Conservation (phyloP, 2,329 filamentous ascomycete genomes). For the Bipolaris oryzae region DNA sequence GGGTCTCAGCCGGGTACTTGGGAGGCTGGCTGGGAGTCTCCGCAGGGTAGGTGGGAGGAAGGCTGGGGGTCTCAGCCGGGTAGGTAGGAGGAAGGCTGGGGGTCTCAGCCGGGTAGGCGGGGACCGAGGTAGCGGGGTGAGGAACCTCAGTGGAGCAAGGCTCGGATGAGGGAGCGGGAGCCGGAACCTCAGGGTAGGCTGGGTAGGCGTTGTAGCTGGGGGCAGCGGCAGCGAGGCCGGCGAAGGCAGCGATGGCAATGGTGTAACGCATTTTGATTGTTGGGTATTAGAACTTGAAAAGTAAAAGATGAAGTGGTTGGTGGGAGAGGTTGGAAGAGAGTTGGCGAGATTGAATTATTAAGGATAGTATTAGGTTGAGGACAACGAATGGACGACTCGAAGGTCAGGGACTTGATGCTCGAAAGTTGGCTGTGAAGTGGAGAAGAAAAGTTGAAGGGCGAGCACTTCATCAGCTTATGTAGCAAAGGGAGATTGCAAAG, state of each 20-base stretch:
- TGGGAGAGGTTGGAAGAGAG: constrained; percentile 19
- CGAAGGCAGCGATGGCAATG: constrained; percentile 43
- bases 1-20: constrained; percentile 1
- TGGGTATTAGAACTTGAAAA: constrained; percentile 37
- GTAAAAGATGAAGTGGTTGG: constrained; percentile 22
- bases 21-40: not conserved
- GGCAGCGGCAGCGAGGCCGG: constrained; percentile 40
- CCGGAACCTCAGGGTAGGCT: constrained; percentile 9
- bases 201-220: constrained; percentile 36
- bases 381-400: constrained; percentile 52
- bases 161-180: constrained; percentile 11
- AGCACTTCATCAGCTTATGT: constrained; percentile 42
- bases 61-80: constrained; percentile 9
- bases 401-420: constrained; percentile 49
- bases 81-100: constrained; percentile 14
- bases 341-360: constrained; percentile 40
- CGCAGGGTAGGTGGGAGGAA: constrained; percentile 8
- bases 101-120: constrained; percentile 11
- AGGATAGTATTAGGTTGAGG: constrained; percentile 49
- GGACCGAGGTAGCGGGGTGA: not conserved
- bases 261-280: constrained; percentile 51
- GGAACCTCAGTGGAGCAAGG: constrained; percentile 7
- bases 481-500: constrained; percentile 46
- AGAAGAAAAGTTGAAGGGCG: constrained; percentile 24
- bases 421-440: constrained; percentile 48